Evolutionary conservation across 805 yeast species (phyloP), one percentile per base, ranked within the genome.

Genomic region (Candida ponderosae): DNA sequence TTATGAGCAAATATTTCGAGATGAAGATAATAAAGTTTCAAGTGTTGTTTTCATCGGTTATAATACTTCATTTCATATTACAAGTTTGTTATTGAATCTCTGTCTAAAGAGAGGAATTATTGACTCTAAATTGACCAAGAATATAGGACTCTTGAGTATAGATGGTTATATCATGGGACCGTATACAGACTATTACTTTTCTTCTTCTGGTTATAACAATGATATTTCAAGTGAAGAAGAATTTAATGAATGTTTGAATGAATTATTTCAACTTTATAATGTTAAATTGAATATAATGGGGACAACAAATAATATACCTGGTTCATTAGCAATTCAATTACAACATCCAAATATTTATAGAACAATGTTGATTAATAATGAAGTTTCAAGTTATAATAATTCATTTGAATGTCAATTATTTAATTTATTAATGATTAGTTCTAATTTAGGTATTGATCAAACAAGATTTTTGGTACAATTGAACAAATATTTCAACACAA

Each of bases 321-420:
- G 74, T 13, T 75, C 79, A 15, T 48, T 76, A 27, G 75, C 77
- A 0, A 52, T 76, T 1, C 76, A 75, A 45, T 55, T 70, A 6
- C 60, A 48, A 33, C 83, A 77, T 53, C 80, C 82, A 1, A 74
- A 75, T 46, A 74, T 77, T 23, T 65, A 69, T 41, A 53, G 81
- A 38, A 72, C 74, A 10, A 53, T 75, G 34, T 74, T 74, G 60
- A 63, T 76, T 27, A 74, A 69, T 47, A 66, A 73, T 31, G 62
- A 64, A 15, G 56, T 60, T 17, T 66, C 49, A 0, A 8, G 31
- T 49, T 72, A 28, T 34, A 43, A 32, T 41, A 55, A 34, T 68
- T 35, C 54, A 52, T 60, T 72, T 60, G 60, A 71, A 57, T 42
- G 65, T 41, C 44, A 59, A 4, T 34, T 76, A 32, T 67, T 75